Conservation (phyloP, 2,329 filamentous ascomycete genomes). For the Hymenoscyphus linearis region DNA sequence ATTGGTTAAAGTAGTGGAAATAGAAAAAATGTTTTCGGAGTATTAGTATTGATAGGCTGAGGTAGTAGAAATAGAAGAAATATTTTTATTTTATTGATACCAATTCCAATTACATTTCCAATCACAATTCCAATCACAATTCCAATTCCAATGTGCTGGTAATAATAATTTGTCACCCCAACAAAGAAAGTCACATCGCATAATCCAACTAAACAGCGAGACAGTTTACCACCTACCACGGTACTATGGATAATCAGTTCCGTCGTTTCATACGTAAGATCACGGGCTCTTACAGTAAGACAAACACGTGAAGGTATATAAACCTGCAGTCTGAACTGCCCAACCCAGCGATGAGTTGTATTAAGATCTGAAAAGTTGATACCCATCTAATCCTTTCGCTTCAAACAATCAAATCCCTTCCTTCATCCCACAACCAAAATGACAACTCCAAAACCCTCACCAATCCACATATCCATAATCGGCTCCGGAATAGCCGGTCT, state of each 20-base stretch:
- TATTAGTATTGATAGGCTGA: not conserved
- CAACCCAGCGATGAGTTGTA: too few species aligned
- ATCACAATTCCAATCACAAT: not conserved
- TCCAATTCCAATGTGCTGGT: too few species aligned
- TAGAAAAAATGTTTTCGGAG: not conserved
- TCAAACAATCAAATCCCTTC: not conserved
- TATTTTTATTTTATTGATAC: too few species aligned
- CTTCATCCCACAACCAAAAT: not conserved
- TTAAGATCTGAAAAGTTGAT: too few species aligned
- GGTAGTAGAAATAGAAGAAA: not conserved
- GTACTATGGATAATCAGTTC: too few species aligned
- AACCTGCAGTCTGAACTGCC: not conserved
- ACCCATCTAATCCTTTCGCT: not conserved
- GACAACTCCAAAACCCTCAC: not conserved
- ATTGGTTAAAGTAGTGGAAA: not conserved
- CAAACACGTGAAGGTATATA: not conserved
- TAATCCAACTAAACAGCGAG: too few species aligned
- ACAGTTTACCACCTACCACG: too few species aligned
- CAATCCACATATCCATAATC: conserved; percentile 4
- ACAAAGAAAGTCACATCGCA: too few species aligned
- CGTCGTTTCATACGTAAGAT: too few species aligned
- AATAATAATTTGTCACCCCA: too few species aligned
- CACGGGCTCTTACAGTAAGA: not conserved
- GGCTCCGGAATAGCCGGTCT: conserved; percentile 8
- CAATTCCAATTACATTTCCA: too few species aligned